These are phyloP conservation scores for Sarocladiaceae sp. DNA, from an alignment of 2,329 filamentous ascomycete species.

Conservation along the genomic window DNA sequence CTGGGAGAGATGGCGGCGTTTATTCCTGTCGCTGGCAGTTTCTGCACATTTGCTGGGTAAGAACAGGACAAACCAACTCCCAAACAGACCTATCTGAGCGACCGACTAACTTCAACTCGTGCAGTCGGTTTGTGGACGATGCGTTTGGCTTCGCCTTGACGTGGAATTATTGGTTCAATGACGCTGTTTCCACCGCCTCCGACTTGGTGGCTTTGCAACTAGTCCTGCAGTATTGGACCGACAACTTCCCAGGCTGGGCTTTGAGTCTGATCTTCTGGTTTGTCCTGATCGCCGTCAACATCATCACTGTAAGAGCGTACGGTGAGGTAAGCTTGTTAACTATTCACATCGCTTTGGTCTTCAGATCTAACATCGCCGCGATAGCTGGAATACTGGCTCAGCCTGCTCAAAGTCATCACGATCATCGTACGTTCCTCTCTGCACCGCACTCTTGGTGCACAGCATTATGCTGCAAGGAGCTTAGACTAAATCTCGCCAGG, in stretches of 20 bases:
- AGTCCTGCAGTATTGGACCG: constrained; percentile 55
- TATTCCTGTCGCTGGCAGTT: constrained; percentile 41
- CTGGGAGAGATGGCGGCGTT: background rate
- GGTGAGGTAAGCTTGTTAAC: constrained; percentile 22
- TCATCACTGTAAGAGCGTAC: constrained; percentile 21
- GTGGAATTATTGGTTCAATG: constrained; percentile 57
- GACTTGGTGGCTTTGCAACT: constrained; percentile 50
- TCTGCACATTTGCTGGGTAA: constrained; percentile 41
- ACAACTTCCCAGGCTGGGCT: constrained; percentile 56
- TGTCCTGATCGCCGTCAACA: constrained; percentile 39
- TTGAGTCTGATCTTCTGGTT: constrained; percentile 56
- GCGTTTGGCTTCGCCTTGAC: constrained; percentile 48
- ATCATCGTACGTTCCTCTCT: constrained; percentile 30
- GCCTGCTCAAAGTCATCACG: constrained; percentile 45
- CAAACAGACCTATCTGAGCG: constrained; percentile 47
- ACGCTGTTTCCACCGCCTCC: constrained; percentile 46
- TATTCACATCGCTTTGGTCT: background rate
- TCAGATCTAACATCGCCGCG: background rate
- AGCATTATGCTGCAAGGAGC: background rate
- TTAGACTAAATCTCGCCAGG: constrained; percentile 13
- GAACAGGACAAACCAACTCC: constrained; percentile 28
- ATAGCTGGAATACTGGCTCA: constrained; percentile 51
- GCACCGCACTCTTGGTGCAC: background rate
- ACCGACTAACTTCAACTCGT: background rate
- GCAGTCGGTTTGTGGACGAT: constrained; percentile 43